Conservation (phyloP, 2,329 filamentous ascomycete genomes). For the Decorospora gaudefroyi region DNA sequence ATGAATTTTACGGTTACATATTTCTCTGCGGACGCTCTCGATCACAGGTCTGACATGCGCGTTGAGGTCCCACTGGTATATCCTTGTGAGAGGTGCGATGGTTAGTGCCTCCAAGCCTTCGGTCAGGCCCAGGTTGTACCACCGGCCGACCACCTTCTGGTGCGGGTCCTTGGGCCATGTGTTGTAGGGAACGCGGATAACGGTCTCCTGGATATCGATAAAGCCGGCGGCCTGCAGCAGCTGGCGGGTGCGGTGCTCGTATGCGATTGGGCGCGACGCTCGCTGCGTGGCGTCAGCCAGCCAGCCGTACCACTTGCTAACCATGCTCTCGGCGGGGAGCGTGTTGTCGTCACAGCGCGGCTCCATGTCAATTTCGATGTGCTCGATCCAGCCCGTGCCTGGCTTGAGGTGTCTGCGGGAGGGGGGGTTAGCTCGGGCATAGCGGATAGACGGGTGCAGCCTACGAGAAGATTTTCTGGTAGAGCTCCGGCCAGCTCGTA, state of each 20-base stretch:
- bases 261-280: slow-evolving; percentile 67
- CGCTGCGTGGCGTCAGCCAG: slow-evolving; percentile 70
- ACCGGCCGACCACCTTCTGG: slow-evolving; percentile 71
- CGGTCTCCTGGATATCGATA: slow-evolving; percentile 73
- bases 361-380: slow-evolving; percentile 84
- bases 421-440: slow-evolving; percentile 27
- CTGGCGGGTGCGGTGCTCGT: slow-evolving; percentile 64
- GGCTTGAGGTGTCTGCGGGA: slow-evolving; percentile 72
- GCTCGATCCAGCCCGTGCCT: slow-evolving; percentile 76
- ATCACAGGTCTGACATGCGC: slow-evolving; percentile 66
- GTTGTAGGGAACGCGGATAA: slow-evolving; percentile 72
- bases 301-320: slow-evolving; percentile 71
- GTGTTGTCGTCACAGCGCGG: slow-evolving; percentile 72
- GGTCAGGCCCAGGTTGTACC: slow-evolving; percentile 80
- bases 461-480: slow-evolving; percentile 69
- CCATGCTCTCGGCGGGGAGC: slow-evolving; percentile 60
- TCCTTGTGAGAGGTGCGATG: slow-evolving; percentile 71
- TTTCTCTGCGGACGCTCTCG: slow-evolving; percentile 67
- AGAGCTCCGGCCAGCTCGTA: slow-evolving; percentile 73
- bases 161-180: slow-evolving; percentile 69
- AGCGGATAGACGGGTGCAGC: slow-evolving; percentile 32
- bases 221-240: slow-evolving; percentile 74
- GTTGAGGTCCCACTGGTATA: slow-evolving; percentile 63
- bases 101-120: slow-evolving; percentile 75
- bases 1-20: slow-evolving; percentile 69